A percentile compares a stretch with the other conserved stretches of the same genome.
phyloP scores from a whole-genome alignment of 2,329 filamentous ascomycete genomes.

The Xylaria sp. region DNA sequence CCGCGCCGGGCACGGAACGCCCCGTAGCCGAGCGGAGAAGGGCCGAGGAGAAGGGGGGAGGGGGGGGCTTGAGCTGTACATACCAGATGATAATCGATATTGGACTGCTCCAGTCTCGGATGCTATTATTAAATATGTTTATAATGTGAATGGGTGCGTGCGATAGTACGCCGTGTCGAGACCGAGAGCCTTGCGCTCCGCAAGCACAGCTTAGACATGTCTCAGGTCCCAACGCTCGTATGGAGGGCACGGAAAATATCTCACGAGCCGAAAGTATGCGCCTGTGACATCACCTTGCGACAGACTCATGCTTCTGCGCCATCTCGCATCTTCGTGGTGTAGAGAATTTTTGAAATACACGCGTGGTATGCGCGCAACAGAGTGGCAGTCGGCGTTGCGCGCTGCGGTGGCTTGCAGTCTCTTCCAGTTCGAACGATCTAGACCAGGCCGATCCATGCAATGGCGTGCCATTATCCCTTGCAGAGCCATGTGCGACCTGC shows the following conservation, averaged over 20 bases:
- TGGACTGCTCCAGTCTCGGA: neutral
- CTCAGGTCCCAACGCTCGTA: neutral
- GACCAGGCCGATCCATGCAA: neutral
- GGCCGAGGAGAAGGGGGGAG: neutral
- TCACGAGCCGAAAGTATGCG: neutral
- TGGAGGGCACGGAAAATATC: neutral
- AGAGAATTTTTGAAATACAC: too few species aligned
- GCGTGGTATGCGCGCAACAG: too few species aligned
- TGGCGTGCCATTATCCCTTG: too few species aligned
- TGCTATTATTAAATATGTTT: too few species aligned
- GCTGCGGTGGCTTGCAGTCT: neutral
- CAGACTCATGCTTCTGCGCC: neutral
- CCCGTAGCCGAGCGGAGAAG: too few species aligned
- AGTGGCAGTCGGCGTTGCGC: neutral
- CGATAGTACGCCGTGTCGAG: neutral
- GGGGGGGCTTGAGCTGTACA: slow-evolving; percentile 10
- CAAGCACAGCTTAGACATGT: neutral
- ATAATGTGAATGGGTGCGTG: neutral
- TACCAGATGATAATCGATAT: slow-evolving; percentile 4
- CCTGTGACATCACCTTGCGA: neutral
- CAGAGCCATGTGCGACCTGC: neutral
- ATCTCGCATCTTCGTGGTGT: too few species aligned
- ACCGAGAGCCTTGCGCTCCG: neutral
- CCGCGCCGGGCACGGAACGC: too few species aligned
- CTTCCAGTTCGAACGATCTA: neutral